Percentiles rank a stretch among this genome's conserved stretches.
Evolutionary conservation across 352 stramenopile species (phyloP).

Genomic region (Globisporangium solare): DNA sequence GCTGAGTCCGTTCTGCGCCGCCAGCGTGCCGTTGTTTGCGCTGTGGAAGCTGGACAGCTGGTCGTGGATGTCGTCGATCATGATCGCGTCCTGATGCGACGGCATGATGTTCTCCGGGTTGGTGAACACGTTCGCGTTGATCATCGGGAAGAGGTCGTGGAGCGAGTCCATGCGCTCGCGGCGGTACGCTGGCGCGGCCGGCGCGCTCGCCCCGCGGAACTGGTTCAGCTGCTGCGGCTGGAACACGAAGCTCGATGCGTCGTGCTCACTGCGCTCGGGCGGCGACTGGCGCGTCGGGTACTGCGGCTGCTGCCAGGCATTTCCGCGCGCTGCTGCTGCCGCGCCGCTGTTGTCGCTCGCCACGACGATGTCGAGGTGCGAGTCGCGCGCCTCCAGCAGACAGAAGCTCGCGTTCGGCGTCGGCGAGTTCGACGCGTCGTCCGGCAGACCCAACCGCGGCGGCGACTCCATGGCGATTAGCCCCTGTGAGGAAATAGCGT

Average conservation of each 20-base stretch:
- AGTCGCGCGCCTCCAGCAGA: slow-evolving; percentile 48
- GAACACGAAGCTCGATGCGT: too few relatives aligned
- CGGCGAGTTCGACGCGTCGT: slow-evolving; percentile 14
- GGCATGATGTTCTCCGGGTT: slow-evolving; percentile 75
- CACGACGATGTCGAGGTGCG: slow-evolving; percentile 6
- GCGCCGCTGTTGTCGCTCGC: background rate
- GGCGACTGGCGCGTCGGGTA: background rate
- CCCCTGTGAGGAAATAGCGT: too few relatives aligned
- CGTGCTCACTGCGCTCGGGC: too few relatives aligned
- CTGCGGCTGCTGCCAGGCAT: background rate
- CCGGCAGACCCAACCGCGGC: slow-evolving; percentile 1
- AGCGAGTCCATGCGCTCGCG: slow-evolving; percentile 37
- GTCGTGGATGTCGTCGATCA: slow-evolving; percentile 60
- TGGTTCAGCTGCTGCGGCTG: too few relatives aligned
- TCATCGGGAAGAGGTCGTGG: slow-evolving; percentile 61
- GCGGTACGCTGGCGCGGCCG: too few relatives aligned
- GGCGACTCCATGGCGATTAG: slow-evolving; percentile 5
- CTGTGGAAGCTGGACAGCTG: slow-evolving; percentile 15
- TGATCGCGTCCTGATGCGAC: slow-evolving; percentile 67
- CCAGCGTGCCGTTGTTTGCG: slow-evolving; percentile 1
- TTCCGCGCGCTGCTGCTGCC: background rate
- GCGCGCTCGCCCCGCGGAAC: too few relatives aligned
- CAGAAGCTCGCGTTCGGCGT: slow-evolving; percentile 62
- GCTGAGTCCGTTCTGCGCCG: background rate
- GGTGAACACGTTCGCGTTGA: slow-evolving; percentile 54